These are phyloP conservation scores for Tetrahymena thermophila DNA, from an alignment of 73 alveolate genomes.

Conservation along the genomic window DNA sequence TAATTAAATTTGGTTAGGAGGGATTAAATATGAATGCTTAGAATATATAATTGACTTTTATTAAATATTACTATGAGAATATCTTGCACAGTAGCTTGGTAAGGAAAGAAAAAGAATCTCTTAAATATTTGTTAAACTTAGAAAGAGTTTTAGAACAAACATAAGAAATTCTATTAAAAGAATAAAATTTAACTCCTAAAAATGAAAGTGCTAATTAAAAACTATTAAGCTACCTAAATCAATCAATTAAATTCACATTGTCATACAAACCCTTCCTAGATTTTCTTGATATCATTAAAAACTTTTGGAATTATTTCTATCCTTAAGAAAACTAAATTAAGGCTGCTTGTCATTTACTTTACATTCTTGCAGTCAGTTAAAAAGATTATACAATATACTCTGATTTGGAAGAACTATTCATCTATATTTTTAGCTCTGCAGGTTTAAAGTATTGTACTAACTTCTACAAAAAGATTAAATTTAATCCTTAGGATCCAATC, in stretches of 20 bases:
- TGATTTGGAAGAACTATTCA: background rate
- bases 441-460: background rate
- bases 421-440: background rate
- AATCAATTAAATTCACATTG: background rate
- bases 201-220: background rate
- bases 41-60: background rate
- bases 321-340: background rate
- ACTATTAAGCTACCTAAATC: background rate
- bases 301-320: background rate
- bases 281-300: background rate
- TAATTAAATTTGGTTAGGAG: background rate
- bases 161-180: background rate
- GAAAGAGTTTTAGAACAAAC: background rate
- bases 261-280: background rate
- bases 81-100: background rate
- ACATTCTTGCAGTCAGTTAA: background rate
- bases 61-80: background rate
- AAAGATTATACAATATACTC: background rate
- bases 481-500: background rate
- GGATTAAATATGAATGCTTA: background rate
- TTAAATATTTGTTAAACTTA: background rate
- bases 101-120: background rate
- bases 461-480: background rate
- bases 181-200: background rate
- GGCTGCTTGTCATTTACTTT: background rate